Conservation (phyloP, 176 grass and related monocot genomes). For the Stipa capillata region DNA sequence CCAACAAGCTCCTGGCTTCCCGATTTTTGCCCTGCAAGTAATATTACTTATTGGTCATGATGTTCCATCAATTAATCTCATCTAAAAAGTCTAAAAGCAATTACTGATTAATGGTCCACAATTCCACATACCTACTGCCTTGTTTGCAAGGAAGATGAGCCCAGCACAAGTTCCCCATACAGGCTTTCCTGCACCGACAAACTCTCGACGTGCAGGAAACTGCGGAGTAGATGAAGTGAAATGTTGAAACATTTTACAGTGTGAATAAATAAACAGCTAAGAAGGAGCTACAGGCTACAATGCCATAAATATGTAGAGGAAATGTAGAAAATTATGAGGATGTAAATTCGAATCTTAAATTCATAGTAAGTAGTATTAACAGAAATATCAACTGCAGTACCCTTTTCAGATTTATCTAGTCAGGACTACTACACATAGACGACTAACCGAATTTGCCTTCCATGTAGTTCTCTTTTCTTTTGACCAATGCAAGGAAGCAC, state of each 20-base stretch:
- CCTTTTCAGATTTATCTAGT: neutral
- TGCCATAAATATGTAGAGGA: neutral
- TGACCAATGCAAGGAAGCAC: neutral
- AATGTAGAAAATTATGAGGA: neutral
- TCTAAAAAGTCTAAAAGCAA: neutral
- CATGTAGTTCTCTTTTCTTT: neutral
- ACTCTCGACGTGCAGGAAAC: slow-evolving; percentile 93
- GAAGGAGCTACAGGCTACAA: neutral
- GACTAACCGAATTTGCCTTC: neutral
- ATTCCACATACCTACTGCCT: slow-evolving; percentile 62
- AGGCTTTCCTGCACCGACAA: slow-evolving; percentile 75
- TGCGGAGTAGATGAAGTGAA: slow-evolving; percentile 28
- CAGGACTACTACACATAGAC: neutral
- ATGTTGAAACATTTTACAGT: neutral
- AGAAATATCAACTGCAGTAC: neutral
- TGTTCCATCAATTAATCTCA: neutral
- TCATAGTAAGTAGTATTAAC: neutral
- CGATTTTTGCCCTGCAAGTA: slow-evolving; percentile 52
- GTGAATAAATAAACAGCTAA: neutral
- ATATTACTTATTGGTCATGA: neutral
- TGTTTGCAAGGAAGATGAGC: slow-evolving; percentile 93
- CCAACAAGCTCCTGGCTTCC: slow-evolving; percentile 94
- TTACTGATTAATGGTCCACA: neutral
- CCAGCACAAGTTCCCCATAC: slow-evolving; percentile 99
- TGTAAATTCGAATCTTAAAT: neutral